phyloP scores from a whole-genome alignment of 2,329 filamentous ascomycete genomes.

The Stagonosporopsis tanaceti region DNA sequence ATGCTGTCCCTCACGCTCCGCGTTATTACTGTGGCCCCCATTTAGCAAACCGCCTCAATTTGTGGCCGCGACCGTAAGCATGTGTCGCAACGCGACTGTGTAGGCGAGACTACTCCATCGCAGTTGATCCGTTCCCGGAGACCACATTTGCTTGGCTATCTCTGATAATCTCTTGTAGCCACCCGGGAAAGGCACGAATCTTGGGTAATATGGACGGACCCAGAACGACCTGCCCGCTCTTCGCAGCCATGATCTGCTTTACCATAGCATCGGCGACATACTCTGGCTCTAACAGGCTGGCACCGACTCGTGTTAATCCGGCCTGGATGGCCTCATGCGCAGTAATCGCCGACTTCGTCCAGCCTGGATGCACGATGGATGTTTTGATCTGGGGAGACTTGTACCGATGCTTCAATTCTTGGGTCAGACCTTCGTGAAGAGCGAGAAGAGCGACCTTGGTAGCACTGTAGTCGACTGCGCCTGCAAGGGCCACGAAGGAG shows the following conservation, averaged over 20 bases:
- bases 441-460: slow-evolving; percentile 46
- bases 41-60: neutral
- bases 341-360: slow-evolving; percentile 52
- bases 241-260: slow-evolving; percentile 52
- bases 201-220: slow-evolving; percentile 37
- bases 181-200: slow-evolving; percentile 41
- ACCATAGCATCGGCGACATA: slow-evolving; percentile 54
- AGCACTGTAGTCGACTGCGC: slow-evolving; percentile 45
- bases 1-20: neutral
- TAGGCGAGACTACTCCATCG: slow-evolving; percentile 1
- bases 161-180: slow-evolving; percentile 46
- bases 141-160: slow-evolving; percentile 42
- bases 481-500: slow-evolving; percentile 43
- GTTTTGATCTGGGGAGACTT: slow-evolving; percentile 55
- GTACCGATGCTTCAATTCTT: slow-evolving; percentile 54
- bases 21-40: slow-evolving; percentile 1
- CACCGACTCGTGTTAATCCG: slow-evolving; percentile 42
- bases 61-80: neutral
- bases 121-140: slow-evolving; percentile 37
- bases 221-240: slow-evolving; percentile 53
- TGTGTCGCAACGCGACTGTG: neutral
- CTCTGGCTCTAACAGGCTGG: slow-evolving; percentile 49
- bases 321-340: slow-evolving; percentile 36
- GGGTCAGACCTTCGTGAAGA: slow-evolving; percentile 47
- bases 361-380: slow-evolving; percentile 54